phyloP scores from a whole-genome alignment of 768 basidiomycete genomes.

The Hericium erinaceus region DNA sequence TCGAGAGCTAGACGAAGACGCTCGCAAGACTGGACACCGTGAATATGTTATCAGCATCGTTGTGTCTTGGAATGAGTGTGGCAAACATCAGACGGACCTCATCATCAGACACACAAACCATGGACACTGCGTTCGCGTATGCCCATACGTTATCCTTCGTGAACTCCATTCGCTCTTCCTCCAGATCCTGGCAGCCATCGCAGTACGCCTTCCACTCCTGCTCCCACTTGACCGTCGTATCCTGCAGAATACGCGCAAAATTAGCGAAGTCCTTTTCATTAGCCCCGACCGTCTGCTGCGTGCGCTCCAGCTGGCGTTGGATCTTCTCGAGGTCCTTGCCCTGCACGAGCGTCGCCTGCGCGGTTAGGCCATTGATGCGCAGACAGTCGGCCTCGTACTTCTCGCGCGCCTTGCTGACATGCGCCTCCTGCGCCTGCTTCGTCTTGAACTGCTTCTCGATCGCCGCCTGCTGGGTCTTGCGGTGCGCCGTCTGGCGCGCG shows the following conservation, averaged over 20 bases:
- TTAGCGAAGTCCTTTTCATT: conserved; percentile 93
- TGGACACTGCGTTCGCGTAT: conserved; percentile 94
- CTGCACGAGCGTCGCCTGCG: conserved; percentile 83
- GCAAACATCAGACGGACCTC: conserved; percentile 46
- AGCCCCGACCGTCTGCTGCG: conserved; percentile 78
- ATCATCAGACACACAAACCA: conserved; percentile 91
- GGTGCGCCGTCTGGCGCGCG: conserved; percentile 57
- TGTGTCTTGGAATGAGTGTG: background rate
- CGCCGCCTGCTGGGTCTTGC: conserved; percentile 58
- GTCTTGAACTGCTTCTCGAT: conserved; percentile 90
- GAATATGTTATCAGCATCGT: background rate
- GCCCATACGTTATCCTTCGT: conserved; percentile 94
- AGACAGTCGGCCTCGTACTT: conserved; percentile 92
- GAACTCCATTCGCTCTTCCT: conserved; percentile 90
- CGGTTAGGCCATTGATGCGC: conserved; percentile 88
- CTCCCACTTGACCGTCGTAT: conserved; percentile 84
- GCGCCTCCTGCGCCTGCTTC: conserved; percentile 78
- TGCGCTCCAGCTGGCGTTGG: conserved; percentile 75
- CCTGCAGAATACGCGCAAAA: conserved; percentile 69
- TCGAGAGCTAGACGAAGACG: conserved; percentile 79
- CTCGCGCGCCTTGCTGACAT: conserved; percentile 83
- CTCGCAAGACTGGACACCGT: conserved; percentile 71
- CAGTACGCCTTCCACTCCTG: conserved; percentile 90
- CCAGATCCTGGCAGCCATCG: conserved; percentile 91
- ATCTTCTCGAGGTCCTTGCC: conserved; percentile 92